These are phyloP conservation scores for Rhexocercosporidium sp. DNA, from an alignment of 2,329 filamentous ascomycete genomes.

Conservation along the genomic window DNA sequence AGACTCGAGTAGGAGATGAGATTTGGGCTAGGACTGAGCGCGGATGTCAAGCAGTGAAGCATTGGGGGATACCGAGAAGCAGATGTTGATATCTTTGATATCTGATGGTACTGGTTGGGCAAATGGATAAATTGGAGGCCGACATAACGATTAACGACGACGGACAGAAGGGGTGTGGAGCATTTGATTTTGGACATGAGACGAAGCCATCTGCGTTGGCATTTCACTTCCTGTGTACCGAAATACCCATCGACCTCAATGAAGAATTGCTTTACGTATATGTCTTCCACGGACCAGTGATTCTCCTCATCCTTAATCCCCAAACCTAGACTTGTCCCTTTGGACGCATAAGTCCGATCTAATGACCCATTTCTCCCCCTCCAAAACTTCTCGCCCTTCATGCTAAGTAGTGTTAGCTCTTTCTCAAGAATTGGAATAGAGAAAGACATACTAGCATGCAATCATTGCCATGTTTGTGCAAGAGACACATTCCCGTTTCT, in stretches of 20 bases:
- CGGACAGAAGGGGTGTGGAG: not conserved
- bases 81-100: not conserved
- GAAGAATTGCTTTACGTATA: not conserved
- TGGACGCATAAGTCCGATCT: slow-evolving; percentile 79
- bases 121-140: not conserved
- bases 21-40: not conserved
- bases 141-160: not conserved
- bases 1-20: not conserved
- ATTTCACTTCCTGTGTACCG: not conserved
- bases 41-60: not conserved
- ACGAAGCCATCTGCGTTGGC: not conserved
- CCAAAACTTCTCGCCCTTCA: slow-evolving; percentile 78
- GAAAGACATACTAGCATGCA: slow-evolving; percentile 71
- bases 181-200: not conserved
- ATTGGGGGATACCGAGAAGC: not conserved
- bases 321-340: slow-evolving; percentile 44
- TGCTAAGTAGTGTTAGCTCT: slow-evolving; percentile 55
- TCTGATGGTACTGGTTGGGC: not conserved
- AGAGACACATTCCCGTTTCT: slow-evolving; percentile 82
- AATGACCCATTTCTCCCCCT: slow-evolving; percentile 90
- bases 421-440: not conserved
- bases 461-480: slow-evolving; percentile 88
- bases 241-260: not conserved
- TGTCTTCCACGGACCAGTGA: not conserved
- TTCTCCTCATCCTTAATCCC: not conserved